Percentiles rank a stretch among this genome's conserved stretches.
These are phyloP conservation scores for Candida smagusa DNA, from an alignment of 1,139 yeast species.

Conservation along the genomic window DNA sequence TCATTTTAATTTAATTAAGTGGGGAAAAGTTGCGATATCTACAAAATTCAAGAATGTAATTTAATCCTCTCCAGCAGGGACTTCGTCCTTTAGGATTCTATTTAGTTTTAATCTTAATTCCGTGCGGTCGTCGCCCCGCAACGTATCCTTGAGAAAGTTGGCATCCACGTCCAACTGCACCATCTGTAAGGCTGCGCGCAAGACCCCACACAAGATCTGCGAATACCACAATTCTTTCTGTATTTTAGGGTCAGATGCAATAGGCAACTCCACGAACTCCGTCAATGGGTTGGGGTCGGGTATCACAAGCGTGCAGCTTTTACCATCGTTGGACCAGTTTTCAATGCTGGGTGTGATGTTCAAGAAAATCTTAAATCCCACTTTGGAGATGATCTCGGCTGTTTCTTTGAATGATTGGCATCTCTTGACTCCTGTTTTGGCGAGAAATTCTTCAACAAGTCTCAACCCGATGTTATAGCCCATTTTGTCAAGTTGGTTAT, in stretches of 20 bases:
- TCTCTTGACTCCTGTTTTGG: conserved; percentile 79
- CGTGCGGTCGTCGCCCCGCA: conserved; percentile 81
- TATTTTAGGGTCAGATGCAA: conserved; percentile 57
- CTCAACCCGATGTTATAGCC: conserved; percentile 94
- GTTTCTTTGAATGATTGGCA: conserved; percentile 82
- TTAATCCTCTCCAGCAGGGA: conserved; percentile 94
- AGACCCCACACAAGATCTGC: conserved; percentile 83
- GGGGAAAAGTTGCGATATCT: neutral
- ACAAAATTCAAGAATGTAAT: neutral
- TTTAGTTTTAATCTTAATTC: conserved; percentile 74
- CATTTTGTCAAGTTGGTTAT: conserved; percentile 83
- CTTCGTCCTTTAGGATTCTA: conserved; percentile 82
- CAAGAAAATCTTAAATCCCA: conserved; percentile 87
- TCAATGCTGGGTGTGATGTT: conserved; percentile 75
- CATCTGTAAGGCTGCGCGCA: conserved; percentile 92
- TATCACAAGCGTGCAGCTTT: conserved; percentile 68
- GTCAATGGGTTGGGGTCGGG: conserved; percentile 82
- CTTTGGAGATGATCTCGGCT: conserved; percentile 78
- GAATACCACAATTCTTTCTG: conserved; percentile 85
- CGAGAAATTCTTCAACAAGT: conserved; percentile 87
- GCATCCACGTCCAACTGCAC: conserved; percentile 92
- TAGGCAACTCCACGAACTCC: conserved; percentile 92
- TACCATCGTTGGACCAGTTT: conserved; percentile 76
- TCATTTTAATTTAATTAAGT: neutral
- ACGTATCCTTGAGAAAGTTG: conserved; percentile 70